Conservation (phyloP, 1,139 yeast genomes). For the Zygosaccharomyces sapae region DNA sequence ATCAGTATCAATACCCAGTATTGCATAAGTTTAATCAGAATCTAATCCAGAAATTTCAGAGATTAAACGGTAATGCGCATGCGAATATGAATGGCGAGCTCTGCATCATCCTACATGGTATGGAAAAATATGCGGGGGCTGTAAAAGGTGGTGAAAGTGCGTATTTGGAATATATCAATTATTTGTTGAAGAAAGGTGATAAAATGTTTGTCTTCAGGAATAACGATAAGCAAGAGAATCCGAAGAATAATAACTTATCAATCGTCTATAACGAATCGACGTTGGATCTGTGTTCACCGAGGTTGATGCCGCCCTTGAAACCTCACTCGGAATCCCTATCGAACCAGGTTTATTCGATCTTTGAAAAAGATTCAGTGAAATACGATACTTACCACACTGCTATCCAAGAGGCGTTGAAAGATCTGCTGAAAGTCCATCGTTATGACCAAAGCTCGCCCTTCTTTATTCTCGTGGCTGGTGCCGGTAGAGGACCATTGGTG, state of each 20-base stretch:
- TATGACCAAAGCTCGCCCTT: constrained; percentile 7
- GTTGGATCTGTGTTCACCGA: constrained; percentile 17
- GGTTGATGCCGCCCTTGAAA: constrained; percentile 55
- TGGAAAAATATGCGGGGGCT: constrained; percentile 39
- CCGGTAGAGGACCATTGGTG: constrained; percentile 81
- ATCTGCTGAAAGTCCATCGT: constrained; percentile 27
- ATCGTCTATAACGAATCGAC: constrained; percentile 1
- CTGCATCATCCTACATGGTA: constrained; percentile 42
- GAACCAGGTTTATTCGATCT: constrained; percentile 56
- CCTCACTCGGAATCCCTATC: constrained; percentile 60
- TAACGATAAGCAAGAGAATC: not conserved
- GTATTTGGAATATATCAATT: constrained; percentile 51
- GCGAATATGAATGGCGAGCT: constrained; percentile 25
- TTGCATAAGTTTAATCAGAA: constrained; percentile 52
- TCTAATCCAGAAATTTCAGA: constrained; percentile 33
- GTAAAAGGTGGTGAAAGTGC: constrained; percentile 45
- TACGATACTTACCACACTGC: constrained; percentile 68
- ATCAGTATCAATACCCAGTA: constrained; percentile 59
- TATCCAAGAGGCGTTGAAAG: constrained; percentile 53
- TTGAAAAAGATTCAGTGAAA: constrained; percentile 66
- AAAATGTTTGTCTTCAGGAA: constrained; percentile 15
- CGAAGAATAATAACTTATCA: not conserved
- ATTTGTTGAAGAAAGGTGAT: constrained; percentile 42
- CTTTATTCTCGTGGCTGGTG: constrained; percentile 66
- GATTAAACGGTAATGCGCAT: constrained; percentile 32